Evolutionary conservation across 352 stramenopile species (phyloP).

Genomic region (Globisporangium carolinianum): DNA sequence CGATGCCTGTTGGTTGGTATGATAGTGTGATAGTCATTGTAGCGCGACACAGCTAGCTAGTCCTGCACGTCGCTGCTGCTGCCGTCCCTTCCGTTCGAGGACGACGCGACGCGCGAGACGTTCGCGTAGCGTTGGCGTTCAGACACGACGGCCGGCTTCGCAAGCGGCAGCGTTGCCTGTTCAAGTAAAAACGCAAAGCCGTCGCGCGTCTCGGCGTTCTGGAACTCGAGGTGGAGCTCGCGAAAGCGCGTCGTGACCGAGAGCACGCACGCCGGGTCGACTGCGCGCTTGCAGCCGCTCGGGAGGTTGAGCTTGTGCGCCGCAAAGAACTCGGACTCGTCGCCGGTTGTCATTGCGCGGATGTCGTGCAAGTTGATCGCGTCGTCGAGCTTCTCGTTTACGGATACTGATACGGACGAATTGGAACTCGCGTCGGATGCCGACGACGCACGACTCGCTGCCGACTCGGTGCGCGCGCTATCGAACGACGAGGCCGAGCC

Average conservation of each 20-base stretch:
- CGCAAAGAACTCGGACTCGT: slow-evolving; percentile 52
- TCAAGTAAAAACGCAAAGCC: slow-evolving; percentile 64
- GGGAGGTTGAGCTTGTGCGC: slow-evolving; percentile 31
- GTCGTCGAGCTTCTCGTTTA: slow-evolving; percentile 36
- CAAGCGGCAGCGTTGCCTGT: slow-evolving; percentile 50
- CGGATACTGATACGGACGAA: too few relatives aligned
- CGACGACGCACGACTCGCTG: background rate
- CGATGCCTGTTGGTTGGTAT: too few relatives aligned
- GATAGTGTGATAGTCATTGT: too few relatives aligned
- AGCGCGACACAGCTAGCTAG: too few relatives aligned
- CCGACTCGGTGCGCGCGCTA: slow-evolving; percentile 3
- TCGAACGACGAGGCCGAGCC: slow-evolving; percentile 22
- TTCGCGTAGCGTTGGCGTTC: slow-evolving; percentile 11
- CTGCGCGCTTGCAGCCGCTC: slow-evolving; percentile 39
- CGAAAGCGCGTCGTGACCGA: slow-evolving; percentile 54
- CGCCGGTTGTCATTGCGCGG: slow-evolving; percentile 30
- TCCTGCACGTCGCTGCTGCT: slow-evolving; percentile 3
- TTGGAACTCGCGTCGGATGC: slow-evolving; percentile 13
- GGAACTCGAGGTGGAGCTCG: slow-evolving; percentile 65
- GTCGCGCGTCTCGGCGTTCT: slow-evolving; percentile 55
- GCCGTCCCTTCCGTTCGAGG: too few relatives aligned
- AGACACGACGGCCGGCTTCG: background rate
- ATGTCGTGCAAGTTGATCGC: slow-evolving; percentile 60
- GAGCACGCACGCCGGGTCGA: slow-evolving; percentile 50
- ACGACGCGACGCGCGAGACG: slow-evolving; percentile 10